phyloP scores from a whole-genome alignment of 257 asterid species.

The Nicotiana otophora region DNA sequence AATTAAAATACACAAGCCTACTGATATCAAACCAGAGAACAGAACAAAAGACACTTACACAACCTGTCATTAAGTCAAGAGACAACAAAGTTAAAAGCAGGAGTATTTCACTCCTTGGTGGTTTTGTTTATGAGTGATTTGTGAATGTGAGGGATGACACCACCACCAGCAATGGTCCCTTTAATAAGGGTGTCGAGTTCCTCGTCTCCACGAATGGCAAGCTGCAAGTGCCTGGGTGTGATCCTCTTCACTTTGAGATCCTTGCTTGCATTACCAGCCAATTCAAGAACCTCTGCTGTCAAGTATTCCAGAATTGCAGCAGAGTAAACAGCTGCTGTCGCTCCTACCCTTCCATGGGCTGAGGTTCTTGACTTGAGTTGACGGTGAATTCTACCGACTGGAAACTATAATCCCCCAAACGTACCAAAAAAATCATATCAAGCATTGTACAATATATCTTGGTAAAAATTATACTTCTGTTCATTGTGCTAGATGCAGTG shows the following conservation, averaged over 20 bases:
- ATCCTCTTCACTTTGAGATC: slow-evolving; percentile 95
- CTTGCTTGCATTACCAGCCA: slow-evolving; percentile 97
- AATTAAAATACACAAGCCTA: neutral
- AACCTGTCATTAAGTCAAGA: slow-evolving; percentile 1
- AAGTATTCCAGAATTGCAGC: slow-evolving; percentile 90
- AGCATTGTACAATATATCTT: neutral
- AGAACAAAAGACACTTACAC: neutral
- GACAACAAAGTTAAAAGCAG: neutral
- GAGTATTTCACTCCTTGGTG: slow-evolving; percentile 61
- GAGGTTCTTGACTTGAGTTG: slow-evolving; percentile 78
- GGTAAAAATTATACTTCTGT: neutral
- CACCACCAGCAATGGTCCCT: slow-evolving; percentile 96
- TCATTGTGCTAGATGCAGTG: neutral
- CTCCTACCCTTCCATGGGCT: slow-evolving; percentile 93
- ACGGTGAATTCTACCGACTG: slow-evolving; percentile 93
- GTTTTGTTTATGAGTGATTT: slow-evolving; percentile 98
- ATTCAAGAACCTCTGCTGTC: slow-evolving; percentile 90
- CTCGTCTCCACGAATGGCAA: slow-evolving; percentile 94
- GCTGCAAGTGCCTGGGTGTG: slow-evolving; percentile 86
- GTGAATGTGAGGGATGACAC: slow-evolving; percentile 98
- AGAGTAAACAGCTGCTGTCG: slow-evolving; percentile 91
- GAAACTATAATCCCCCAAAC: slow-evolving; percentile 47
- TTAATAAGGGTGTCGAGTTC: slow-evolving; percentile 95
- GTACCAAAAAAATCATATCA: neutral
- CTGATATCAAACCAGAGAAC: slow-evolving; percentile 1